Base-by-base conservation (phyloP, 108 stramenopile genomes). In the Nitzschia putrida region DNA sequence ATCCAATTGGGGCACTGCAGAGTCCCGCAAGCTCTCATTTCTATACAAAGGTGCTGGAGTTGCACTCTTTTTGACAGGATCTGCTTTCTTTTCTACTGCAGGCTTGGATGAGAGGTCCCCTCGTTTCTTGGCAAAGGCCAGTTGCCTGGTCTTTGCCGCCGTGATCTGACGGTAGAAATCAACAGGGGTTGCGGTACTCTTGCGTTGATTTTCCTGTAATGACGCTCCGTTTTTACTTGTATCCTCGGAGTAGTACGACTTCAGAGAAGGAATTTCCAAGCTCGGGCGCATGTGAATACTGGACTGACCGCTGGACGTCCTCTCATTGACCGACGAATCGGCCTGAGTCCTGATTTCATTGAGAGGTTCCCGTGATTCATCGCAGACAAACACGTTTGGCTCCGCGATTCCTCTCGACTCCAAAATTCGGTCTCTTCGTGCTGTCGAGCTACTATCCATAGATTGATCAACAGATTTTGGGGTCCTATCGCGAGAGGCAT, bases 371-470 rank as follows among this genome's bases (percentile, higher is more conserved):
- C 61, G 61, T 4, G 61, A 21, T 47, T 63, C 61, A 9, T 23
- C 8, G 12, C 37, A 16, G 1, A 40, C n/a, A n/a, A 12, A 6
- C 12, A 14, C 61, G 0, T 44, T 20, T 18, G 18, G 21, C 22
- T 45, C 38, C 5, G 21, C 43, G 0, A 63, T 47, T 21, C 61
- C 61, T 3, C 68, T 34, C 5, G 68, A 40, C 43, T 68, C 56
- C 22, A 53, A 24, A 14, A 68, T 68, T 22, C 68, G 68, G 43
- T 68, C 68, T 57, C 56, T 40, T 45, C 24, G 14, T 22, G 18
- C 61, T 13, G 61, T 45, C 3, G 61, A 63, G 21, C 61, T 63
- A 11, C 38, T 63, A 8, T 23, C 37, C 40, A 40, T 11, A 8
- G 61, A 63, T n/a, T 23, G 23, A 10, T 26, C 44, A 0, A 63